Evolutionary conservation across 176 grass and related monocot genomes (phyloP).

Genomic region (Aegilops speltoides): DNA sequence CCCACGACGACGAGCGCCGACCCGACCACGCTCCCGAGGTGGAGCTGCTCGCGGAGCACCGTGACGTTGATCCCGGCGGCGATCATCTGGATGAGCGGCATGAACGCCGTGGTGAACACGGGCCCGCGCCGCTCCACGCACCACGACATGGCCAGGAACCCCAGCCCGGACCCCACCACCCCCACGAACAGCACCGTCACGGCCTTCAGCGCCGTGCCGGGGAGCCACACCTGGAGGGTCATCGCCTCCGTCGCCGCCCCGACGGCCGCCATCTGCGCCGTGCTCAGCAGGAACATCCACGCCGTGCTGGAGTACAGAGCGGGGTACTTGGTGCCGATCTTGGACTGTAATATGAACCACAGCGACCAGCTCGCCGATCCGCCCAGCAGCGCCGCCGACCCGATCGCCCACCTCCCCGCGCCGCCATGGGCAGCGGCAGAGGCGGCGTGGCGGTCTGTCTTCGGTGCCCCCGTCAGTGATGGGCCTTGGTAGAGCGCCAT

Average conservation of each 20-base stretch:
- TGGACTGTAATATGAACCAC: conserved; percentile 73
- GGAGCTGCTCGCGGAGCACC: conserved; percentile 67
- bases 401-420: conserved; percentile 44
- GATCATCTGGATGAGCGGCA: conserved; percentile 65
- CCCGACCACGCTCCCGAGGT: conserved; percentile 64
- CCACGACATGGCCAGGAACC: conserved; percentile 80
- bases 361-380: conserved; percentile 48
- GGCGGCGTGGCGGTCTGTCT: not conserved
- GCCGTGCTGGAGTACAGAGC: conserved; percentile 48
- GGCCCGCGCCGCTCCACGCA: conserved; percentile 72
- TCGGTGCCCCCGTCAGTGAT: not conserved
- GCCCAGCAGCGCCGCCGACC: conserved; percentile 53
- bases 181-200: conserved; percentile 56
- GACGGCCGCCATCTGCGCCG: conserved; percentile 55
- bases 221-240: conserved; percentile 44
- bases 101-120: conserved; percentile 82
- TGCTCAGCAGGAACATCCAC: conserved; percentile 59
- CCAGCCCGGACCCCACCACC: conserved; percentile 56
- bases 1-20: conserved; percentile 53
- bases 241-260: conserved; percentile 34
- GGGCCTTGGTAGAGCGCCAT: conserved; percentile 67
- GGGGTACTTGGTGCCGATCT: conserved; percentile 60
- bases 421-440: not conserved
- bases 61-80: conserved; percentile 60
- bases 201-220: conserved; percentile 52